A percentile compares a stretch with the other conserved stretches of the same genome.
Evolutionary conservation across 2,329 filamentous ascomycete genomes (phyloP).

Genomic region (Colletotrichum destructivum): DNA sequence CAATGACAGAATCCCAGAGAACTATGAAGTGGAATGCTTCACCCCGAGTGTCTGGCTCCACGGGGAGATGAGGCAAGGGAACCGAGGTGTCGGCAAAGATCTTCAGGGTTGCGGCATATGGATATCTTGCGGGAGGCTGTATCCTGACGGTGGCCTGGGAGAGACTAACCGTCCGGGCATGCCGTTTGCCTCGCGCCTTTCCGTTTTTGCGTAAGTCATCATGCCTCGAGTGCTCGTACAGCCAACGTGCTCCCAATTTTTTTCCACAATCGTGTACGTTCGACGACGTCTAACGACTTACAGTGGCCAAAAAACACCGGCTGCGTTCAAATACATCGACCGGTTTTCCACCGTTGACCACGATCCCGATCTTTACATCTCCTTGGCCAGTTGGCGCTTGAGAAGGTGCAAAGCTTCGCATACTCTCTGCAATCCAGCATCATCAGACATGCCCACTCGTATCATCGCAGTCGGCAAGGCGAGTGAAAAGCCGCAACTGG

Average conservation of each 20-base stretch:
- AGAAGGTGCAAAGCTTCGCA: slow-evolving; percentile 9
- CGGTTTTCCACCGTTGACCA: slow-evolving; percentile 6
- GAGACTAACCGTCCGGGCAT: slow-evolving; percentile 7
- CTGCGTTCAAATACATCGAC: slow-evolving; percentile 3
- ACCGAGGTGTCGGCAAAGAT: neutral
- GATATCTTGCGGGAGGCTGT: slow-evolving; percentile 8
- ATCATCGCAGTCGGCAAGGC: slow-evolving; percentile 6
- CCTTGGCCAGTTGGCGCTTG: slow-evolving; percentile 10
- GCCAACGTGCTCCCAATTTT: too few species aligned
- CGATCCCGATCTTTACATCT: slow-evolving; percentile 2
- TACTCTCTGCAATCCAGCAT: slow-evolving; percentile 12
- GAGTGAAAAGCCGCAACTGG: neutral
- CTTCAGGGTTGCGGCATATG: neutral
- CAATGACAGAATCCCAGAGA: neutral
- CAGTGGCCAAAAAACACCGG: neutral
- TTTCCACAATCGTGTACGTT: neutral
- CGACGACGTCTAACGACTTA: neutral
- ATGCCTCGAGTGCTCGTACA: too few species aligned
- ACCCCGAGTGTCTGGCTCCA: slow-evolving; percentile 23
- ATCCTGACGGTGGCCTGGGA: slow-evolving; percentile 8
- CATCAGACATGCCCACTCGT: slow-evolving; percentile 18
- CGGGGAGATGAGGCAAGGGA: slow-evolving; percentile 5
- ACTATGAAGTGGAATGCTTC: neutral
- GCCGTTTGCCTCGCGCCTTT: slow-evolving; percentile 5
- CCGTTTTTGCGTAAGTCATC: slow-evolving; percentile 1